Evolutionary conservation across 2,329 filamentous ascomycete species (phyloP), one percentile per base, ranked within the genome.

Genomic region (Alternaria viburni): DNA sequence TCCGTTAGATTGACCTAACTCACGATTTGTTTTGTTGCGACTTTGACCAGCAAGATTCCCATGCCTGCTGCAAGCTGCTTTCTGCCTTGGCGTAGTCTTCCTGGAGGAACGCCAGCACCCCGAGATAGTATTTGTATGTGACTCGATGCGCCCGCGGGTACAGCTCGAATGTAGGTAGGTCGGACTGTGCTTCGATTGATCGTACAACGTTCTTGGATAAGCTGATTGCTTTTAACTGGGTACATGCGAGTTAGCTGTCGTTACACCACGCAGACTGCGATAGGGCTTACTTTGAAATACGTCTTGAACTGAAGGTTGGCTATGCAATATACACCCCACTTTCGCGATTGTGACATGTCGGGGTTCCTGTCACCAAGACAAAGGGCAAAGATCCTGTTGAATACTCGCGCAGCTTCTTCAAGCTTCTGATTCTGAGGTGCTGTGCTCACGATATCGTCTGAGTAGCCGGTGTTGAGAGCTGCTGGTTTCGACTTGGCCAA

Each of bases 291-390:
- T 81, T 93, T 96, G 84, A 99, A 99, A 80, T 98, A 97, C 2
- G 94, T 98, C 82, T 98, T 98, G 88, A 99, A 99, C 13, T 97
- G 85, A 8, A 99, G 86, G 77, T 97, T 98, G 75, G 94, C 93
- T 69, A 95, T 90, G 79, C 93, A 94, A 83, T 99, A 99, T 51
- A 97, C 92, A 7, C 93, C 96, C 96, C 96, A 99, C 87, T 98
- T 99, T 58, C 96, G 89, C 9, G 95, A 97, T 73, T 97, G 91
- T 23, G 60, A 66, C 74, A 93, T 89, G 47, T 97, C 84, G 13
- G 91, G 89, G 64, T 92, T 91, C 80, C 93, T 90, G 78, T 99
- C 96, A 73, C 89, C 93, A 52, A 97, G 85, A 78, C 96, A 99
- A 5, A 97, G 81, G 15, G 92, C 92, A 79, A 98, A 99, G 69